Evolutionary conservation across 306 rosid species (phyloP).

Genomic region (Cicer judaicum): DNA sequence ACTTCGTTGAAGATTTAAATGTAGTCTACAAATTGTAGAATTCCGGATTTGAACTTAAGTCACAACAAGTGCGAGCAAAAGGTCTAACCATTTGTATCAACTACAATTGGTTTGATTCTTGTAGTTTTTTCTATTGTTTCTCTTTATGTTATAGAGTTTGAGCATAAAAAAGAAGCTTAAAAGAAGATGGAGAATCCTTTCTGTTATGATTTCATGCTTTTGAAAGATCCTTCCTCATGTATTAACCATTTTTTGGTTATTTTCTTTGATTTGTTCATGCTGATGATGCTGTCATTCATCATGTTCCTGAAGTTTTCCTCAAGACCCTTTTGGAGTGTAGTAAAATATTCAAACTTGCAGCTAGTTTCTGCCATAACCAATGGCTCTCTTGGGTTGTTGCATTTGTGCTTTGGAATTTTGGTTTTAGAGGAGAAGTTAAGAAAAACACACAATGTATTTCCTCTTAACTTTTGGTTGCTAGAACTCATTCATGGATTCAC

Average conservation of each 20-base stretch:
- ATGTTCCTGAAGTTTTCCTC: constrained; percentile 46
- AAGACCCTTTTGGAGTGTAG: constrained; percentile 35
- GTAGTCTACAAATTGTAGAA: too few species aligned
- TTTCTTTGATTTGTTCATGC: constrained; percentile 47
- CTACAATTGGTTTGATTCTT: too few species aligned
- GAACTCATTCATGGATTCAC: constrained; percentile 60
- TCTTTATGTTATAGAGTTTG: constrained; percentile 36
- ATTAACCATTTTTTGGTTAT: constrained; percentile 51
- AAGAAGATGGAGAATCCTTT: constrained; percentile 46
- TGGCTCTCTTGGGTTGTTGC: constrained; percentile 55
- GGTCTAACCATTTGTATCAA: too few species aligned
- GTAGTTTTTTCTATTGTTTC: background rate
- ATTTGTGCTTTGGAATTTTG: constrained; percentile 60
- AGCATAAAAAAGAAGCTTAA: constrained; percentile 19
- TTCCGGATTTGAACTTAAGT: too few species aligned
- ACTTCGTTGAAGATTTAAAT: too few species aligned
- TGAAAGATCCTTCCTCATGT: constrained; percentile 61
- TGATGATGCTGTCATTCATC: constrained; percentile 50
- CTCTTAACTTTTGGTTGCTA: constrained; percentile 56
- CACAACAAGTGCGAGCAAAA: too few species aligned
- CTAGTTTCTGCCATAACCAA: constrained; percentile 51
- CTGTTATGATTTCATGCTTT: constrained; percentile 39
- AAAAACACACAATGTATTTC: constrained; percentile 46
- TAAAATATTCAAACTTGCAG: constrained; percentile 47
- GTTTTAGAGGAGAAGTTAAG: constrained; percentile 55